phyloP scores from a whole-genome alignment of 2,329 filamentous ascomycete genomes.

The Diaporthe velutina region DNA sequence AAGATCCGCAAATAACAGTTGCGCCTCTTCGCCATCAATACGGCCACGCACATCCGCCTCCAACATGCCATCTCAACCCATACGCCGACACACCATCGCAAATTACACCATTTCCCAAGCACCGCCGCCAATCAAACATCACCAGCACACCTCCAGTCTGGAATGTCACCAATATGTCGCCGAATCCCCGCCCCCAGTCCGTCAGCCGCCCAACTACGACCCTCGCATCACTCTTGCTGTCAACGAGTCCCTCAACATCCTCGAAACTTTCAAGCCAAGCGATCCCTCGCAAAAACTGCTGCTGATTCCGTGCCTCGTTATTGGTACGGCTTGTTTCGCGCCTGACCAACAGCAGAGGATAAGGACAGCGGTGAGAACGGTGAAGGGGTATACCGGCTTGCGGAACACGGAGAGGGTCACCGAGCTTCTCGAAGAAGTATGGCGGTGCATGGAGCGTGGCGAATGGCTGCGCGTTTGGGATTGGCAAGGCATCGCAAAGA shows the following conservation, averaged over 20 bases:
- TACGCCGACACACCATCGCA: slow-evolving; percentile 45
- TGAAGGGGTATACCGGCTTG: slow-evolving; percentile 71
- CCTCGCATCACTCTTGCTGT: slow-evolving; percentile 66
- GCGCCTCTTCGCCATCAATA: slow-evolving; percentile 51
- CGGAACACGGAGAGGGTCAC: slow-evolving; percentile 68
- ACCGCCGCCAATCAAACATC: slow-evolving; percentile 38
- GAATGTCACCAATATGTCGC: slow-evolving; percentile 41
- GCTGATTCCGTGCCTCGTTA: slow-evolving; percentile 70
- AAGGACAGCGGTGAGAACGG: slow-evolving; percentile 60
- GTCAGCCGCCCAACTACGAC: slow-evolving; percentile 63
- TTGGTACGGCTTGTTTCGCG: slow-evolving; percentile 72
- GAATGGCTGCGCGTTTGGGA: slow-evolving; percentile 74
- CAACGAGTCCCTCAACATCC: slow-evolving; percentile 66
- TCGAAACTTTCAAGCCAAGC: slow-evolving; percentile 67
- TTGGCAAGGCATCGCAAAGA: slow-evolving; percentile 69
- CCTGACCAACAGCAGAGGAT: slow-evolving; percentile 65
- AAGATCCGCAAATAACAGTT: slow-evolving; percentile 48
- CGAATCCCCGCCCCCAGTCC: slow-evolving; percentile 61
- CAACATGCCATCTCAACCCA: slow-evolving; percentile 34
- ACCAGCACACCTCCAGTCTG: slow-evolving; percentile 40
- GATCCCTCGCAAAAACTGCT: slow-evolving; percentile 72
- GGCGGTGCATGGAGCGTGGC: slow-evolving; percentile 69
- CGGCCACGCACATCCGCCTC: slow-evolving; percentile 41
- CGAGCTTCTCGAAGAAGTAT: slow-evolving; percentile 69
- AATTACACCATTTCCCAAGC: slow-evolving; percentile 42